Base-by-base conservation (phyloP, 2,329 filamentous ascomycete genomes). In the Incumbomyces lentus region DNA sequence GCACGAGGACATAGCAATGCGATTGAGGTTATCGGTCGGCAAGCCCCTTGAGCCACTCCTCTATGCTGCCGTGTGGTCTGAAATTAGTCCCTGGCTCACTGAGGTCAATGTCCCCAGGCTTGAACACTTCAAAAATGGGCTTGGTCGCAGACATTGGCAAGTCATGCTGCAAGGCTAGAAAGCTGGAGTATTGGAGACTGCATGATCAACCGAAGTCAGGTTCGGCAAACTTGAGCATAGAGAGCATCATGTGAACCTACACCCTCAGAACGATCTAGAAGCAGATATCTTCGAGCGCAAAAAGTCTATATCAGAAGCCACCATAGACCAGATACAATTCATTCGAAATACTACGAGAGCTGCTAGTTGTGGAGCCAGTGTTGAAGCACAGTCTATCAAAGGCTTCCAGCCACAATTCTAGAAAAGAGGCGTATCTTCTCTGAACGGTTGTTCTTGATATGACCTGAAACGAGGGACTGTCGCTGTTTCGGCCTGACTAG, bases 261-360 rank as follows among this genome's bases (percentile, higher is more conserved):
- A 44, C 30, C 32, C 16, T 34, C 32, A 38, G 38, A 35, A 45
- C 33, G 42, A 36, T 44, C 16, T 32, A 35, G 34, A 44, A 36
- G 42, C 42, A 45, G 42, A 37, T 38, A 45, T 37, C 17, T 45
- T 38, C 42, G 33, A 45, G 33, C 30, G 36, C 42, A 45, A 34
- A 44, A 33, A 45, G 42, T 37, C 34, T 31, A 45, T 45, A 45
- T 22, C 33, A 45, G 38, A 19, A 37, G 16, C 34, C 42, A 45
- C 17, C 42, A 37, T 45, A 45, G 42, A 45, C 13, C 16, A 16
- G 33, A 37, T 38, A 42, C 18, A 22, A 42, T 26, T 26, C 22
- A 26, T 26, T 26, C 22, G 22, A 26, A 26, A 26, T 26, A 8
- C 6, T 18, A 37, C 34, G 34, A 45, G 29, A 38, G 33, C 12